Conservation (phyloP, 1,284 basidiomycete genomes). For the Austroboletus niveus region DNA sequence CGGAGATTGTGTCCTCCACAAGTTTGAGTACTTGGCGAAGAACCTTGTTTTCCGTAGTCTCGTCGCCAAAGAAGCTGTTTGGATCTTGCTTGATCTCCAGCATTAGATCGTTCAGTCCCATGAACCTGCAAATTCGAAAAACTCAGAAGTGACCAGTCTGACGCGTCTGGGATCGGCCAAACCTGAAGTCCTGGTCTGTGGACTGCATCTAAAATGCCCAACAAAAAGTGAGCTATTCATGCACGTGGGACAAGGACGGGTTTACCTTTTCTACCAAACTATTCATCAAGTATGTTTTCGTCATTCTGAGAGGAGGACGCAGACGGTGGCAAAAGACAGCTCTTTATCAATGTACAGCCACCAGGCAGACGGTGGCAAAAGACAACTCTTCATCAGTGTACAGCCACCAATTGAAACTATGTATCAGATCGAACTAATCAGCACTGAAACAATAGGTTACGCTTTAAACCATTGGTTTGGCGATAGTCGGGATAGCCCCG, state of each 20-base stretch:
- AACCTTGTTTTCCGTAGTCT: constrained; percentile 77
- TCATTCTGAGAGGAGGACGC: constrained; percentile 50
- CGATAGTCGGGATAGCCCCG: no score
- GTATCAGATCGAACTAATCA: no score
- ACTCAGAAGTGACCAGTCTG: constrained; percentile 14
- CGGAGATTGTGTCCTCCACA: constrained; percentile 91
- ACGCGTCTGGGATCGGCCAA: constrained; percentile 32
- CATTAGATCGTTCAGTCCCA: constrained; percentile 92
- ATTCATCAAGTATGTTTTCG: constrained; percentile 79
- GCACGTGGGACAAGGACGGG: background rate
- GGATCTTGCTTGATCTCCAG: constrained; percentile 79
- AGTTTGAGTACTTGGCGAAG: constrained; percentile 79
- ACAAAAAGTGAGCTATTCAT: constrained; percentile 9
- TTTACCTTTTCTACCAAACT: constrained; percentile 74
- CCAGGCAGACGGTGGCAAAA: background rate
- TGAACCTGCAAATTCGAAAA: constrained; percentile 59
- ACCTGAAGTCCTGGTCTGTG: constrained; percentile 82
- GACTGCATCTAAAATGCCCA: constrained; percentile 66
- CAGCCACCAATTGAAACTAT: constrained; percentile 13
- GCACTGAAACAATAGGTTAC: no score
- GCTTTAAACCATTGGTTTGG: no score
- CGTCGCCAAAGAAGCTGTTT: constrained; percentile 73
- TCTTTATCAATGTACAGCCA: constrained; percentile 19
- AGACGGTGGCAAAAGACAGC: background rate
- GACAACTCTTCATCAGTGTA: constrained; percentile 4